Evolutionary conservation across 768 basidiomycete genomes (phyloP), one percentile per base, ranked within the genome.

Genomic region (Hygrophorus russula): DNA sequence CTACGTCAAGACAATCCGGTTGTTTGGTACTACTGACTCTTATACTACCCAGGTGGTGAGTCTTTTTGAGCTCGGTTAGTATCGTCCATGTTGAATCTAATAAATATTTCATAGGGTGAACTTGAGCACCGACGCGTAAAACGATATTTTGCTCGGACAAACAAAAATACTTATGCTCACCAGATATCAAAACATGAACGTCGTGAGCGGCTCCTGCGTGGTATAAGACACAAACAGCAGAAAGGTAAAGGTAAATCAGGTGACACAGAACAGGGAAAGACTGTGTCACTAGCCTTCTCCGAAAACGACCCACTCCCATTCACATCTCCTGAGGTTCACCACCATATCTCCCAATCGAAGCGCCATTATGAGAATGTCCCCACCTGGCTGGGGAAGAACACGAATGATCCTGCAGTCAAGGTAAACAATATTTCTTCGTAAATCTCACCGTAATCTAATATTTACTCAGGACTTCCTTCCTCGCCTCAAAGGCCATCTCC

Each of bases 71-170:
- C n/a, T 42, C 33, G 6, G 8, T 36, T 7, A 14, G 13, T 27
- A 33, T 36, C 17, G 13, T 31, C 39, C 14, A 50, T 5, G 27
- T 14, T 14, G 31, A 14, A 41, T n/a, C n/a, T n/a, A n/a, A n/a
- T n/a, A 13, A 5, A 33, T n/a, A n/a, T n/a, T n/a, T n/a, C n/a
- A 11, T 27, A 69, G 66, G 60, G 62, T 0, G 65, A 71, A 40
- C 51, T 55, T 0, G 53, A 65, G 42, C 68, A 69, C 41, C 45
- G 47, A 0, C 39, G 37, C 0, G 50, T 57, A 12, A 69, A 69
- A 45, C 36, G 40, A 0, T 59, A 58, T 38, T 67, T 62, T 30
- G 33, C 44, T 0, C 35, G 50, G 0, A 59, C 57, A 0, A 62
- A 59, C 47, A 62, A 63, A 38, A 54, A 49, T 14, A 41, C 51